Base-by-base conservation (phyloP, 2,329 filamentous ascomycete species). In the Colletotrichum plurivorum region DNA sequence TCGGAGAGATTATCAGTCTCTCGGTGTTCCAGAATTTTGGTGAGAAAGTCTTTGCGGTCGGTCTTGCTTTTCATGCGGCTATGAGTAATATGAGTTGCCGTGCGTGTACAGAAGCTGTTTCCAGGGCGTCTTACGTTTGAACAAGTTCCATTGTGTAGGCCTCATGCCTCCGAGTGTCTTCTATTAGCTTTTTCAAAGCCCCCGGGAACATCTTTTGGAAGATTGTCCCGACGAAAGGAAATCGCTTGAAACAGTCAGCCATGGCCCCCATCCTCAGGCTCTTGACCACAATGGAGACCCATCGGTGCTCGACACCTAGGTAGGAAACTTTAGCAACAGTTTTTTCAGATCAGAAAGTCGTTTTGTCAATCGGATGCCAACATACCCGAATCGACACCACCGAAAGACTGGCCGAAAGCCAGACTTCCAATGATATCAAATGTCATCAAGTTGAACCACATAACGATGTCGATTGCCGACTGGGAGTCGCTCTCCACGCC, bases 381-480 rank as follows among this genome's bases (percentile, higher is more conserved):
- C 75, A 15, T 58, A 18, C 55, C 20, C 2, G 45, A 20, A 15
- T 49, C 18, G 1, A 49, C 46, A 22, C 46, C 46, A 12, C 8
- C 22, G 18, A 48, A 25, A 3, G 4, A 36, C 15, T 20, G 16
- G 2, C 46, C 46, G 22, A 45, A n/a, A 48, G 55, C 43, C 15
- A 58, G 13, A 4, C 16, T 36, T 8, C 55, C n/a, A 16, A 18
- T 58, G 5, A 45, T 48, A 36, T 39, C 73, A 65, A 76, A 75
- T 2, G 73, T 73, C 62, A 73, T 63, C 43, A 60, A 74, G 9
- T 63, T 68, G 66, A 79, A 62, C 69, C 77, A 67, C 45, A 25
- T n/a, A 22, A 51, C 25, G 2, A 57, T 18, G 43, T 64, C 68
- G 36, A 60, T 9, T 20, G 1, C 46, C 18, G 10, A 20, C 12